phyloP scores from a whole-genome alignment of 2,329 filamentous ascomycete genomes.

The Ophiocordyceps camponoti-floridani region DNA sequence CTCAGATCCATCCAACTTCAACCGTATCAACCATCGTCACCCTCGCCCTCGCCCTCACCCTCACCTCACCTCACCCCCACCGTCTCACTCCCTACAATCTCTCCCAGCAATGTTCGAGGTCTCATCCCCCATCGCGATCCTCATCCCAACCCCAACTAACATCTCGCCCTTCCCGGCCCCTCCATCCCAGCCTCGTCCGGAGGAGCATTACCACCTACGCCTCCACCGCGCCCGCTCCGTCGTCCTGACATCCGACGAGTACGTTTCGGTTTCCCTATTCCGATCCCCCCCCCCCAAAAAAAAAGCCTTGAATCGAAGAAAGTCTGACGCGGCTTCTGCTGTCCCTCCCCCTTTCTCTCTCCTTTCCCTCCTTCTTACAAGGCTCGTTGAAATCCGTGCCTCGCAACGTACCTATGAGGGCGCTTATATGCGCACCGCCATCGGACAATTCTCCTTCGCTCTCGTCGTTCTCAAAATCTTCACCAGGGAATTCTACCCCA shows the following conservation, averaged over 20 bases:
- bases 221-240: constrained; percentile 72
- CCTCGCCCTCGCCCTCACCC: neutral
- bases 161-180: constrained; percentile 3
- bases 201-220: constrained; percentile 60
- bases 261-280: constrained; percentile 10
- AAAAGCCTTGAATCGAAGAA: no score
- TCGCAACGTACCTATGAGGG: constrained; percentile 95
- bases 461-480: constrained; percentile 87
- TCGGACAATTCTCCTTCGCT: constrained; percentile 89
- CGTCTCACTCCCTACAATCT: neutral
- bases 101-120: neutral
- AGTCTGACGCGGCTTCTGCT: neutral
- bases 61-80: no score
- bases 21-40: neutral
- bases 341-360: neutral
- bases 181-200: constrained; percentile 43
- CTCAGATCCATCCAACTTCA: no score
- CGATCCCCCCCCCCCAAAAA: no score
- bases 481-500: constrained; percentile 87
- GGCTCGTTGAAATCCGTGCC: constrained; percentile 82
- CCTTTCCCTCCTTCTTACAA: no score
- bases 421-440: constrained; percentile 84
- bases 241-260: constrained; percentile 63
- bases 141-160: neutral
- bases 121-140: neutral